Percentiles rank a stretch among this genome's conserved stretches.
Evolutionary conservation across 768 basidiomycete genomes (phyloP).

Genomic region (Psilocybe cyanescens): DNA sequence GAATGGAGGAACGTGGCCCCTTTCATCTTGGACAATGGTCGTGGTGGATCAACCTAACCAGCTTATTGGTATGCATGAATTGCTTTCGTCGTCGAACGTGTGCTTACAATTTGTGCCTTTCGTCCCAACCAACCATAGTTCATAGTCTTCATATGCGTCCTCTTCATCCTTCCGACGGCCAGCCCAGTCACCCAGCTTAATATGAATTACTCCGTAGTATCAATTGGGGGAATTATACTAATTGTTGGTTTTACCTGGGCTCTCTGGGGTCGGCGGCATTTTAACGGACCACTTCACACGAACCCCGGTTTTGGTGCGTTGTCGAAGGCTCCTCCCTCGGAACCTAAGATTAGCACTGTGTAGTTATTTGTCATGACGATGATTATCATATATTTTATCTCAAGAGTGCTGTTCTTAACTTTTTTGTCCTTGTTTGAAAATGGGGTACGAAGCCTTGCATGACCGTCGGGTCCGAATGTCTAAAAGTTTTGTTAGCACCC

Average conservation of each 20-base stretch:
- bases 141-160: constrained; percentile 52
- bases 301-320: constrained; percentile 14
- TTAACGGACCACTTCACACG: constrained; percentile 50
- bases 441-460: background rate
- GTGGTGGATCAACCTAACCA: constrained; percentile 51
- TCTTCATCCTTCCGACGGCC: constrained; percentile 61
- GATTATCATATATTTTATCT: background rate
- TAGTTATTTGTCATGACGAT: background rate
- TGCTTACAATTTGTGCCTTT: background rate
- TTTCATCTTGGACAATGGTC: constrained; percentile 58
- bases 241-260: constrained; percentile 51
- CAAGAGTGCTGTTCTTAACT: background rate
- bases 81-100: background rate
- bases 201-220: constrained; percentile 64
- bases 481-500: too few relatives aligned
- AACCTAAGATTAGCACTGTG: background rate
- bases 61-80: constrained; percentile 42
- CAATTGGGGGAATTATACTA: constrained; percentile 48
- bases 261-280: constrained; percentile 48
- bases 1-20: constrained; percentile 51
- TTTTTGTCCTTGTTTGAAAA: background rate
- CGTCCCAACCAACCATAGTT: constrained; percentile 37
- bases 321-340: background rate
- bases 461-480: too few relatives aligned
- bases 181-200: constrained; percentile 50